phyloP scores from a whole-genome alignment of 1,284 basidiomycete species.

The Coniophora puteana region DNA sequence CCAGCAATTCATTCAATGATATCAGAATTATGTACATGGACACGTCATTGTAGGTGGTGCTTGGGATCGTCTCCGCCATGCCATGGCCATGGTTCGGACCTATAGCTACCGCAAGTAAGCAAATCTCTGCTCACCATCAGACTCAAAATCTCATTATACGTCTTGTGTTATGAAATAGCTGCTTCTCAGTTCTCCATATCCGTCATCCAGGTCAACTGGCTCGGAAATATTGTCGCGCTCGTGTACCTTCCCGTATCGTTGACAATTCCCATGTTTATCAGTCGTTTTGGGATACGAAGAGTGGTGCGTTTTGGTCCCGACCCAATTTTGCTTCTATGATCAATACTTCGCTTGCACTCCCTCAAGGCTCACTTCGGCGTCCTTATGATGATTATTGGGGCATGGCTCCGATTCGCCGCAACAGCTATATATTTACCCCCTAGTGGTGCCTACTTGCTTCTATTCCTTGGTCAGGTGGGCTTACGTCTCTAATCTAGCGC shows the following conservation, averaged over 20 bases:
- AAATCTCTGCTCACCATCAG: too few species aligned
- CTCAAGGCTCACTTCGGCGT: too few species aligned
- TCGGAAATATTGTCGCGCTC: conserved; percentile 62
- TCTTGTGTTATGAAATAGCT: conserved; percentile 38
- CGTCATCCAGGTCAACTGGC: conserved; percentile 71
- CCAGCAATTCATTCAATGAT: not conserved
- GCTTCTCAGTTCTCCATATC: conserved; percentile 58
- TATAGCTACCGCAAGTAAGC: conserved; percentile 62
- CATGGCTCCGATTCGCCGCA: conserved; percentile 74
- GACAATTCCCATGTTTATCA: conserved; percentile 49
- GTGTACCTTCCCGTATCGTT: conserved; percentile 61
- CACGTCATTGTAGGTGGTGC: conserved; percentile 54
- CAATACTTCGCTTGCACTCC: too few species aligned
- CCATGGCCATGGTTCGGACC: conserved; percentile 75
- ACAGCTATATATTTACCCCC: conserved; percentile 48
- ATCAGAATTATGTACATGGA: too few species aligned
- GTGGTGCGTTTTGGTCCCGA: conserved; percentile 55
- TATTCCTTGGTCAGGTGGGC: conserved; percentile 67
- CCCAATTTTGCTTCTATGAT: too few species aligned
- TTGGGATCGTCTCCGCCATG: conserved; percentile 63
- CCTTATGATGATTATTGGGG: conserved; percentile 51
- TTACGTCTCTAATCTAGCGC: conserved; percentile 43
- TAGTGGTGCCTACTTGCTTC: conserved; percentile 54
- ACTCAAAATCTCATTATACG: too few species aligned
- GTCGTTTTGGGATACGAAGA: conserved; percentile 53